Percentiles rank a stretch among this genome's conserved stretches.
Conservation (phyloP, 331 rosid genomes). For the Phaseolus coccineus region DNA sequence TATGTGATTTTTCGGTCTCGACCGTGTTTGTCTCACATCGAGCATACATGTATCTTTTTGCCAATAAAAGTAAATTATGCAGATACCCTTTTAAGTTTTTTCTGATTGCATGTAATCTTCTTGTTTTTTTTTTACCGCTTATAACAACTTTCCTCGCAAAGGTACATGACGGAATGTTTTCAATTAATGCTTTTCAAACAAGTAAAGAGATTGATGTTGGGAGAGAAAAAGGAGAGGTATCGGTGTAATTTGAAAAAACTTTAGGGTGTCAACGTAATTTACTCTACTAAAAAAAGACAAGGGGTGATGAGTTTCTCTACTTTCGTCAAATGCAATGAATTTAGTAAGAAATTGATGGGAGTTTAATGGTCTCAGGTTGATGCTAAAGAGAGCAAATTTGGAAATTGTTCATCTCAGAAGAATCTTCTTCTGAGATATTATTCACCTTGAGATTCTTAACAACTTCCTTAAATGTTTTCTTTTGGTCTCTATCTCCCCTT, state of each 20-base stretch:
- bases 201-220: not conserved
- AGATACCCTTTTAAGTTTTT: not conserved
- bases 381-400: not conserved
- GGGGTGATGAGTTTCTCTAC: not conserved
- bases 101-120: not conserved
- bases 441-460: not conserved
- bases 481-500: not conserved
- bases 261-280: not conserved
- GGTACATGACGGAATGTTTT: not conserved
- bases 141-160: not conserved
- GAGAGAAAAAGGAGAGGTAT: not conserved
- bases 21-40: not conserved
- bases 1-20: not conserved
- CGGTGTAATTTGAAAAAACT: too few species aligned
- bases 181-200: too few species aligned
- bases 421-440: not conserved
- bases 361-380: not conserved
- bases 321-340: not conserved
- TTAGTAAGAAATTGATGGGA: not conserved
- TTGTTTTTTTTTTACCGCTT: not conserved
- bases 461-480: not conserved
- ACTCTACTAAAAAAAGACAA: not conserved
- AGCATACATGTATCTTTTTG: not conserved
- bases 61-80: not conserved
- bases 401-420: not conserved